phyloP scores from a whole-genome alignment of 305 asterid genomes.

The Fraxinus sp. region DNA sequence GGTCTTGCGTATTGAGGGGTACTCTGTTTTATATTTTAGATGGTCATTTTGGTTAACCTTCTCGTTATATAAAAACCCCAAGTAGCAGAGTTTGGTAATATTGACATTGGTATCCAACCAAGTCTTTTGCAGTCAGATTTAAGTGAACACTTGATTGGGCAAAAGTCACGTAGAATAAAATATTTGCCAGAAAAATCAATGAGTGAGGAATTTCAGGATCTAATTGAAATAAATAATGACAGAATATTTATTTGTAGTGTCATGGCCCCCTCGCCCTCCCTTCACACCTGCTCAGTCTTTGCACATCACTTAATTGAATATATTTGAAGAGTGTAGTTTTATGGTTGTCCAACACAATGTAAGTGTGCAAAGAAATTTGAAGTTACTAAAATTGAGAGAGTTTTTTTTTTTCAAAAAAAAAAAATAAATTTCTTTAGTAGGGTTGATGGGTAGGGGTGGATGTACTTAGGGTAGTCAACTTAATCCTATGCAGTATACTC shows the following conservation, averaged over 20 bases:
- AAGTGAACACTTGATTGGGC: neutral
- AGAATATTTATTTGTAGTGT: neutral
- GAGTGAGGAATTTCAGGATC: neutral
- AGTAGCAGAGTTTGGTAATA: neutral
- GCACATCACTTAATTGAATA: neutral
- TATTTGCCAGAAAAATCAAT: neutral
- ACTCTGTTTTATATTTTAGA: neutral
- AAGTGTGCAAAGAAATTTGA: neutral
- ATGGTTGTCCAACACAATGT: neutral
- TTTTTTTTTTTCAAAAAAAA: neutral
- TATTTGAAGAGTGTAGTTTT: neutral
- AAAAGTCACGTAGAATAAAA: neutral
- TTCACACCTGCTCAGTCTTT: neutral
- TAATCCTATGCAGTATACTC: neutral
- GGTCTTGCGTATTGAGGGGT: neutral
- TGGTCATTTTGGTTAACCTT: neutral
- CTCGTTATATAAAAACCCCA: neutral
- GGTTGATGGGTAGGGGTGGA: neutral
- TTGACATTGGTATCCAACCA: neutral
- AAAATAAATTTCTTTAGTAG: neutral
- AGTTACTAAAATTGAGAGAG: neutral
- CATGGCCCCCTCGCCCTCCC: neutral
- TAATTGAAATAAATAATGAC: constrained; percentile 3
- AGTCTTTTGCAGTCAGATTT: neutral
- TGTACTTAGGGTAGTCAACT: neutral